Conservation (phyloP, 2,329 filamentous ascomycete species). For the Coleophoma cylindrospora region DNA sequence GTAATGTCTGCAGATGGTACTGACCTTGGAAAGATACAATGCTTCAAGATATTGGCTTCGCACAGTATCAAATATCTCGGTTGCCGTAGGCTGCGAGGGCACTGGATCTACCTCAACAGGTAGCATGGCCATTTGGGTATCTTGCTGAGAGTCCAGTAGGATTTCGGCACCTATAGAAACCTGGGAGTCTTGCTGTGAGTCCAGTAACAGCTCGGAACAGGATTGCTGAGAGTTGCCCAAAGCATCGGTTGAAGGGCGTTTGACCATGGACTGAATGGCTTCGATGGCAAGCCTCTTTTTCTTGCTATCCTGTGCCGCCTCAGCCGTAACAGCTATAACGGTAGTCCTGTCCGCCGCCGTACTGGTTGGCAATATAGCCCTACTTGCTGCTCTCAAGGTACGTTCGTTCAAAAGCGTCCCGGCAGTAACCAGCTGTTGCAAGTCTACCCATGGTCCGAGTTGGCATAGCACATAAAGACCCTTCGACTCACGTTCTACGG, state of each 20-base stretch:
- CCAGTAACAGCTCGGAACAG: not conserved
- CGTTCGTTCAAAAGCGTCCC: slow-evolving; percentile 41
- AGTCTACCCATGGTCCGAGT: slow-evolving; percentile 61
- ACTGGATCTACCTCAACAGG: slow-evolving; percentile 2
- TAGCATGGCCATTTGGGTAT: not conserved
- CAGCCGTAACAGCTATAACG: slow-evolving; percentile 7
- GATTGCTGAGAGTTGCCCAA: slow-evolving; percentile 10
- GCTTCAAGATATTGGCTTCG: slow-evolving; percentile 53
- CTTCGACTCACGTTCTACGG: slow-evolving; percentile 58
- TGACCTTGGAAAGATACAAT: slow-evolving; percentile 58
- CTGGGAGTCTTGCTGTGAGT: not conserved
- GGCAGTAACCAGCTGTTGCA: slow-evolving; percentile 44
- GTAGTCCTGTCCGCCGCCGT: not conserved
- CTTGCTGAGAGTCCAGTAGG: slow-evolving; percentile 3
- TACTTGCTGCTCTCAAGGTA: slow-evolving; percentile 21
- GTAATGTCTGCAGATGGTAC: slow-evolving; percentile 23
- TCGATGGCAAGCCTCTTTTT: slow-evolving; percentile 56
- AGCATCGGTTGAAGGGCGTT: slow-evolving; percentile 30
- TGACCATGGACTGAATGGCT: slow-evolving; percentile 56
- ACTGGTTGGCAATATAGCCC: not conserved
- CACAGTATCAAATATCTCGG: slow-evolving; percentile 52
- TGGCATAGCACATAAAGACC: slow-evolving; percentile 64
- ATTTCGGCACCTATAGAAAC: slow-evolving; percentile 4
- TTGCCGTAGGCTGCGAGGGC: slow-evolving; percentile 29
- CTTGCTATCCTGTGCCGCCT: slow-evolving; percentile 30